These are phyloP conservation scores for Zygnema cylindricum DNA, from an alignment of 139 green algal genomes.

Conservation along the genomic window DNA sequence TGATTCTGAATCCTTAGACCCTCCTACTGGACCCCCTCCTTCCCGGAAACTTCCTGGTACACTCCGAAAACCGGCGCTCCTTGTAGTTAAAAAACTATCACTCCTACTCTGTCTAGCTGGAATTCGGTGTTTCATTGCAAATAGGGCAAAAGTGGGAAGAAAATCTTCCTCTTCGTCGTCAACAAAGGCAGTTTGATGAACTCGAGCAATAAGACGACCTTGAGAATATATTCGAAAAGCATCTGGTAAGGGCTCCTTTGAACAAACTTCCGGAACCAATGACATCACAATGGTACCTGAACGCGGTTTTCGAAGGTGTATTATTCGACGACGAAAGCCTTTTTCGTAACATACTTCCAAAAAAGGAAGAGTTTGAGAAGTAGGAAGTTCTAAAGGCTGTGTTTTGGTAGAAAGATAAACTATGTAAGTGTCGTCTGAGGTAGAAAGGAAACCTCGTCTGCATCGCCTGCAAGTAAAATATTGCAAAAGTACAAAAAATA, in stretches of 20 bases:
- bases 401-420: background rate
- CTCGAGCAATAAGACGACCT: background rate
- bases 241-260: background rate
- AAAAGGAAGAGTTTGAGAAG: background rate
- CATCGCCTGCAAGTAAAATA: background rate
- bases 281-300: background rate
- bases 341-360: background rate
- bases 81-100: too few species aligned
- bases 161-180: background rate
- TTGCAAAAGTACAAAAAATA: too few species aligned
- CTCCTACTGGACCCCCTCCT: too few species aligned
- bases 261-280: background rate
- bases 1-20: too few species aligned
- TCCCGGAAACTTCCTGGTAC: too few species aligned
- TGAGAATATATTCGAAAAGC: background rate
- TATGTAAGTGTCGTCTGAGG: background rate
- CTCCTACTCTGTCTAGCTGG: too few species aligned
- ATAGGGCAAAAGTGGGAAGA: background rate
- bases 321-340: background rate
- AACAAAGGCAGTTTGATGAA: background rate
- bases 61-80: too few species aligned
- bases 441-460: background rate
- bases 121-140: background rate
- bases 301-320: background rate
- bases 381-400: background rate